Conservation (phyloP, 1,284 basidiomycete genomes). For the Microbotryomycetes sp. region DNA sequence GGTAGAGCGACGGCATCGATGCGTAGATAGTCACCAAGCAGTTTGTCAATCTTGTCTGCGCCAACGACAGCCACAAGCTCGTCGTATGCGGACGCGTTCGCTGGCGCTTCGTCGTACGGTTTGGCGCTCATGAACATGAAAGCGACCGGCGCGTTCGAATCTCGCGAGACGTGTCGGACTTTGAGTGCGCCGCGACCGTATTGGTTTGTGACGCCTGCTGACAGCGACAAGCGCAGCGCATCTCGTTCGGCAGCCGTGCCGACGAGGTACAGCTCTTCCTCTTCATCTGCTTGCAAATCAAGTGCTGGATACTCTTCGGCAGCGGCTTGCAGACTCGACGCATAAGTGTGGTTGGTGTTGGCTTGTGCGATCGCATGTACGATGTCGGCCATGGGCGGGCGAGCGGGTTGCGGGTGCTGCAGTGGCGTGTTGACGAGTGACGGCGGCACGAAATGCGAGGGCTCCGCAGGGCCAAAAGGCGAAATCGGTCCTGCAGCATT, state of each 20-base stretch:
- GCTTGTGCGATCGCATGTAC: background rate
- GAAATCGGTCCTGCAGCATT: background rate
- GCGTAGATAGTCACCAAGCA: constrained; percentile 13
- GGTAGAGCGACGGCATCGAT: constrained; percentile 22
- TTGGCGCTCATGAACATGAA: constrained; percentile 11
- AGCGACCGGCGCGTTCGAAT: background rate
- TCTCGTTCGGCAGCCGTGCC: constrained; percentile 25
- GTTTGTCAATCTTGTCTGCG: background rate
- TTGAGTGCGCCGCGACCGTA: background rate
- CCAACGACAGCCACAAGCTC: background rate
- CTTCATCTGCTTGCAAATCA: constrained; percentile 17
- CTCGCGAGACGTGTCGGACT: constrained; percentile 3
- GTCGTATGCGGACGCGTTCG: background rate
- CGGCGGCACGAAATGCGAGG: background rate
- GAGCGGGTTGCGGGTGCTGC: background rate
- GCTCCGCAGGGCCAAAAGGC: background rate
- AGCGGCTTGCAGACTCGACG: constrained; percentile 2
- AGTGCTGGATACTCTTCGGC: constrained; percentile 14
- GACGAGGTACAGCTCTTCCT: constrained; percentile 20
- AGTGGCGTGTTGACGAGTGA: background rate
- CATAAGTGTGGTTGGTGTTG: background rate
- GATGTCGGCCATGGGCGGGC: background rate
- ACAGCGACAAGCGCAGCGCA: constrained; percentile 10
- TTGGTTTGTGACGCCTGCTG: background rate
- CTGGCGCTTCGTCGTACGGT: constrained; percentile 6